Evolutionary conservation across 306 rosid species (phyloP).

Genomic region (Gastrolobium villosum): DNA sequence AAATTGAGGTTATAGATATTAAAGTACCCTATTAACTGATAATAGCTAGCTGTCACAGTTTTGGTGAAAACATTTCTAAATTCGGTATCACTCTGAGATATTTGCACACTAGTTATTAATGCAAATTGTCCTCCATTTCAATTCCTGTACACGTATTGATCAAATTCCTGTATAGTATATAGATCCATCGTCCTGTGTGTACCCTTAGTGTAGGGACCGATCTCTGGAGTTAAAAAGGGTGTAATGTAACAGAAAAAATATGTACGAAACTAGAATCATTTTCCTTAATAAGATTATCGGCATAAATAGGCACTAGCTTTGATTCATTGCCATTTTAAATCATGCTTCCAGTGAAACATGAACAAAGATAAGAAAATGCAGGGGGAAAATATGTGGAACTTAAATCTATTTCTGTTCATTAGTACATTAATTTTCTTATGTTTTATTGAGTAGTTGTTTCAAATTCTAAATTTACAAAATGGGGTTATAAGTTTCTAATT

Average conservation of each 20-base stretch:
- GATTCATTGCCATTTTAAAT: neutral
- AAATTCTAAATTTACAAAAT: neutral
- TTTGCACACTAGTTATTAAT: neutral
- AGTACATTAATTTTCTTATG: neutral
- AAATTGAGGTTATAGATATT: neutral
- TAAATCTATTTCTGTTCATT: neutral
- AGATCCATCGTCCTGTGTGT: neutral
- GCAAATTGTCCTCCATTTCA: neutral
- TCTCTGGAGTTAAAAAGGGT: neutral
- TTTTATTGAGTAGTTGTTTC: neutral
- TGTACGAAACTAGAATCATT: neutral
- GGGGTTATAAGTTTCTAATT: neutral
- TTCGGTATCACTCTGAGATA: neutral
- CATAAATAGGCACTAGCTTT: neutral
- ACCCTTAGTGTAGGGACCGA: neutral
- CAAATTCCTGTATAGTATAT: neutral
- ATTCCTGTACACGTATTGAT: neutral
- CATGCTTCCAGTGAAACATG: neutral
- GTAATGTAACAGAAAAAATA: too few relatives aligned
- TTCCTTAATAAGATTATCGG: neutral
- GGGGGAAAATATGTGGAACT: neutral
- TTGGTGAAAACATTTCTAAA: neutral
- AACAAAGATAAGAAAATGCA: conserved; percentile 2
- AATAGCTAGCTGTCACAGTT: neutral
- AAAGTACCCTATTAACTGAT: conserved; percentile 5